Evolutionary conservation across 129 eudicot genomes (phyloP), one percentile per base, ranked within the genome.

Genomic region (Artemisia argyi): DNA sequence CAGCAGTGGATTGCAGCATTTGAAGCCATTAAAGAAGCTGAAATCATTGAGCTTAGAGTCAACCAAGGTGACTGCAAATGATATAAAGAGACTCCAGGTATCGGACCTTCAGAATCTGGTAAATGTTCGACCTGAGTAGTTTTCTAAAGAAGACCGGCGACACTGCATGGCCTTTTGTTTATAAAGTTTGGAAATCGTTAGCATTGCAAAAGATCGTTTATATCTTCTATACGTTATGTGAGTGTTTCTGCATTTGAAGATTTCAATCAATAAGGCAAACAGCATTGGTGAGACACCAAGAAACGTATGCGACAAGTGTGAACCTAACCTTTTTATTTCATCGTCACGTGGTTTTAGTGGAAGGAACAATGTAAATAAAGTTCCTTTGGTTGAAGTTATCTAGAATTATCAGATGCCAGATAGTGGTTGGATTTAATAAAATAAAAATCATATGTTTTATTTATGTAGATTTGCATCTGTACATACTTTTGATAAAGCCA

Each of bases 41-140:
- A 88, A 85, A 48, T 93, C 98, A 1, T 80, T 93, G 32, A 79
- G 87, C 19, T 73, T 93, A 83, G 98, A 93, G 59, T 89, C 97
- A 8, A 87, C 95, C 81, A 93, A 89, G 84, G 97, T 93, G 62
- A 89, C 87, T 61, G 90, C 97, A 53, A 76, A 76, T 52, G 98
- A 93, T 84, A 89, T 93, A 11, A 83, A 79, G 87, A 90, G 72
- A 79, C 97, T 93, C 47, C 98, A 93, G 59, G 75, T 83, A 24
- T 61, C 79, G 15, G 72, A 79, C 49, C 95, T 93, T 59, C 92
- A 92, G 7, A 84, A 93, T 78, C 82, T 93, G 61, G 83, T 93
- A 47, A 85, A 78, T 48, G 87, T 79, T 49, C 83, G 98, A 16
- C 98, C 98, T 5, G 97, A 93, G 52, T 87, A 52, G 57, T 16